Base-by-base conservation (phyloP, 257 asterid species). In the Gentiana straminea region DNA sequence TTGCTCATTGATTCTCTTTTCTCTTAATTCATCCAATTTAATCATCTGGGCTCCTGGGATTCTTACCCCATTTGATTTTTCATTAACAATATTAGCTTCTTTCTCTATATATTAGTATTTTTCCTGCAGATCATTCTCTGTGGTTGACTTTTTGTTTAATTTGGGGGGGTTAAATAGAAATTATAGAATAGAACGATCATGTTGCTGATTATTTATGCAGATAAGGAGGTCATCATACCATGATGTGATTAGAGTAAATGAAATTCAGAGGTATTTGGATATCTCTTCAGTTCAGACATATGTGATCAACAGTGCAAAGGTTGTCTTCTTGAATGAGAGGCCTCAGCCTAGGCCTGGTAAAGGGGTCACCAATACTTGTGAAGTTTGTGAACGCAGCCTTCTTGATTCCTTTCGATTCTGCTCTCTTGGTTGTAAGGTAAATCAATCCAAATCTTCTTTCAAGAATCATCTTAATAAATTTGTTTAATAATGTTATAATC, bases 331-430 rank as follows among this genome's bases (percentile, higher is more conserved):
- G 74, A 87, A 87, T 52, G 86, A 84, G 49, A 51, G 93, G 70
- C 96, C 94, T 3, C 96, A 87, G 77, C 96, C 94, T 11, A 75
- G 94, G 80, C 94, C 92, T 1, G 96, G 94, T 3, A 86, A 84
- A 61, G 94, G 94, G 33, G 93, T 87, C 15, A 82, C 96, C 55
- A 82, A 87, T 60, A 81, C 94, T 43, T 87, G 96, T 68, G 69
- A 80, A 46, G 93, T 84, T 1, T 87, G 96, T 55, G 87, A 82
- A 45, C 79, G 96, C 33, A 82, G 87, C 72, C 94, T 87, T 33
- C 93, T 84, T 35, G 94, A 84, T 38, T 77, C 88, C 64, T 87
- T 84, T 81, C 64, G 73, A 49, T 87, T 84, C 80, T 87, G 96
- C 75, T 87, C 96, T 24, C 89, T 87, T 41, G 96, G 96, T 12